These are phyloP conservation scores for Eimeria acervulina DNA, from an alignment of 169 alveolate genomes.

Conservation along the genomic window DNA sequence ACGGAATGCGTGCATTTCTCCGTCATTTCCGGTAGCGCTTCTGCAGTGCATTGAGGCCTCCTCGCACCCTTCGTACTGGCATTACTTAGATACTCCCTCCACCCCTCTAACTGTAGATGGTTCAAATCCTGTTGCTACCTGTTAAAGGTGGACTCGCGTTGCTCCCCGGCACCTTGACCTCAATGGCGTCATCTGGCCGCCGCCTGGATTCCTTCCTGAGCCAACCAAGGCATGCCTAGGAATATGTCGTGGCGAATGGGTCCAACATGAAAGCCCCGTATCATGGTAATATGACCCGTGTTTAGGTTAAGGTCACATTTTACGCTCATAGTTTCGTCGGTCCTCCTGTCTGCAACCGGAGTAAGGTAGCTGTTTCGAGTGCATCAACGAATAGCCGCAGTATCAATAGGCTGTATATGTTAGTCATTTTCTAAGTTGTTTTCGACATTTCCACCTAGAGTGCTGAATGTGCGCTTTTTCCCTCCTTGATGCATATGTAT, in stretches of 20 bases:
- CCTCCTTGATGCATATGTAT: not conserved
- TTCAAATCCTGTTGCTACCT: not conserved
- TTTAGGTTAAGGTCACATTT: not conserved
- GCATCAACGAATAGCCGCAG: not conserved
- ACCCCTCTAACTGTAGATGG: not conserved
- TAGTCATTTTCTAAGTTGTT: not conserved
- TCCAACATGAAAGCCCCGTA: not conserved
- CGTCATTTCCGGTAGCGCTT: not conserved
- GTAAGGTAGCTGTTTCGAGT: no score
- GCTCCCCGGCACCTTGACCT: not conserved
- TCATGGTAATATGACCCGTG: not conserved
- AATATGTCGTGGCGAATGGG: not conserved
- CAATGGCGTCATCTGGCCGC: not conserved
- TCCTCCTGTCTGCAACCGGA: no score
- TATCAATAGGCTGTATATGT: not conserved
- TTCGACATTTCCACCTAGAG: not conserved
- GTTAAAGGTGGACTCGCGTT: not conserved
- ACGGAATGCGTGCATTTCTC: not conserved
- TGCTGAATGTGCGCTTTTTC: not conserved
- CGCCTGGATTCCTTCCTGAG: not conserved
- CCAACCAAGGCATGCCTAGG: not conserved
- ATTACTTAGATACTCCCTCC: not conserved
- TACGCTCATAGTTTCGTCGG: not conserved
- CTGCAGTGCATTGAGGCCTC: not conserved
- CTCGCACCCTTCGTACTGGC: not conserved